Base-by-base conservation (phyloP, 148 eudicot genomes). In the Camellia lanceoleosa region DNA sequence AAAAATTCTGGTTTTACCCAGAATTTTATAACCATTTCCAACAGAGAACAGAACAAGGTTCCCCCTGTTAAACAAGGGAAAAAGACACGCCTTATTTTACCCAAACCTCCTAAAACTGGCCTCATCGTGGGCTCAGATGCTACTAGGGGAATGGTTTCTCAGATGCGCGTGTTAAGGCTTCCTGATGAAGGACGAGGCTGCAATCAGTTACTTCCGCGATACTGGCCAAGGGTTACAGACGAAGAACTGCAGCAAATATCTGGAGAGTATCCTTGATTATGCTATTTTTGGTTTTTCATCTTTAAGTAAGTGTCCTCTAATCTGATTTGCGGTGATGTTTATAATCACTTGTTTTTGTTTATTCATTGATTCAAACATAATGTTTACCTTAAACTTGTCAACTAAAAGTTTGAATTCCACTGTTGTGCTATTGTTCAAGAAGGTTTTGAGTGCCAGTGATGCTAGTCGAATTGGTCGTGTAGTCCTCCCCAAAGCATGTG, bases 401-500 rank as follows among this genome's bases (percentile, higher is more conserved):
- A 77, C 72, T 78, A 74, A 55, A 68, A 95, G 99, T 74, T 92
- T 96, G 87, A 96, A 96, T 78, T 91, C 99, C 46, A 89, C 90
- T 62, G 86, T 93, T 67, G 94, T 88, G 47, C 99, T 98, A 16
- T 86, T 96, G 77, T 96, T 96, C 70, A 98, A 96, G 91, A 96
- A 96, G 91, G 88, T 93, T 79, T 81, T 96, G 63, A 96, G 99
- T 83, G 95, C 99, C 49, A 96, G 99, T 91, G 99, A 96, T 87
- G 99, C 99, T 68, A 94, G 99, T 79, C 95, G 97, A 71, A 96
- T 96, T 65, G 99, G 99, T 80, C 95, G 98, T 58, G 85, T 96
- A 85, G 99, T 96, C 73, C 97, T 96, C 68, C 99, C 99, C 19
- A 96, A 96, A 85, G 99, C 99, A 80, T 96, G 99, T 83, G 99